These are phyloP conservation scores for Nitzschia sp. DNA, from an alignment of 108 stramenopile species.

Conservation along the genomic window DNA sequence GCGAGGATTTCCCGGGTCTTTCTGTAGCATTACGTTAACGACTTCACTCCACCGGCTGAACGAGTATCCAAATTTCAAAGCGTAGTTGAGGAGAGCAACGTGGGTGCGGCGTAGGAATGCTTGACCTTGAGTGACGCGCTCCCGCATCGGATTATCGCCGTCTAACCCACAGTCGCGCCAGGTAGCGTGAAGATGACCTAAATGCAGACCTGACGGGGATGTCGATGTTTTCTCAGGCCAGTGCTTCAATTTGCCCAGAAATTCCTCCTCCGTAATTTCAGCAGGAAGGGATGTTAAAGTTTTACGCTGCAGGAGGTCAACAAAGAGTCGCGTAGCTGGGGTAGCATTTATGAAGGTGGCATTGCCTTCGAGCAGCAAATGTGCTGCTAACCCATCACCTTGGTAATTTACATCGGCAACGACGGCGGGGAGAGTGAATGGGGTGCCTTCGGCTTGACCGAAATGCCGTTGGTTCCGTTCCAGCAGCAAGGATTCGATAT, in stretches of 20 bases:
- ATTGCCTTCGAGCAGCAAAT: background rate
- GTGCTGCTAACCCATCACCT: background rate
- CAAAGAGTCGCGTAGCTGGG: background rate
- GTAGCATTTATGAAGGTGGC: background rate
- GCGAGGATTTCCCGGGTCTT: too few relatives aligned
- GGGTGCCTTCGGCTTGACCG: background rate
- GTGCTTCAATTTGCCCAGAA: too few relatives aligned
- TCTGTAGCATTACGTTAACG: too few relatives aligned
- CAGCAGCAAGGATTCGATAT: background rate
- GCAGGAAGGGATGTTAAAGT: too few relatives aligned
- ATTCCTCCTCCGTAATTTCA: too few relatives aligned
- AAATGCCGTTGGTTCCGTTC: background rate
- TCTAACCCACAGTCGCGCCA: too few relatives aligned
- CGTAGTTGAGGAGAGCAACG: background rate
- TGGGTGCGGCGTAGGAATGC: background rate
- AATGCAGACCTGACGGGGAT: too few relatives aligned
- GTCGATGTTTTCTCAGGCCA: too few relatives aligned
- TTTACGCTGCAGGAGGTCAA: background rate
- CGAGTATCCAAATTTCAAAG: background rate
- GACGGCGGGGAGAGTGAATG: background rate
- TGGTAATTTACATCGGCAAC: background rate
- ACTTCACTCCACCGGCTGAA: background rate
- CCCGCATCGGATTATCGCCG: too few relatives aligned
- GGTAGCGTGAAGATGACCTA: too few relatives aligned
- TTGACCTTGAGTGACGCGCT: background rate